These are phyloP conservation scores for Nakazawaea holstii DNA, from an alignment of 805 yeast species.

Conservation along the genomic window DNA sequence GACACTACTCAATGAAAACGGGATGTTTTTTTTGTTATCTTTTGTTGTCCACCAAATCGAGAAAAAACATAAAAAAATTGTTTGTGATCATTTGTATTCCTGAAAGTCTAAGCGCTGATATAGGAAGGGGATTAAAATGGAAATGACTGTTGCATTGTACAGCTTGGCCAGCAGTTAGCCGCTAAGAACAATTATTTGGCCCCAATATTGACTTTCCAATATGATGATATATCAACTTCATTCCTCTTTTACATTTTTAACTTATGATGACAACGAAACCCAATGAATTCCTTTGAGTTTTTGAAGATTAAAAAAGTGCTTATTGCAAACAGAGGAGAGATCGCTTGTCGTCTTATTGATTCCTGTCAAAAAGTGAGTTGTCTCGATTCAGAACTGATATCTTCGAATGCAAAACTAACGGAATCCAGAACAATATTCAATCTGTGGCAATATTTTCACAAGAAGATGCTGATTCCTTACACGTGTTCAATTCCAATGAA, in stretches of 20 bases:
- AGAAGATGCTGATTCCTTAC: conserved; percentile 25
- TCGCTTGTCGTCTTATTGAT: conserved; percentile 20
- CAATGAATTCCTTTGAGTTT: conserved; percentile 7
- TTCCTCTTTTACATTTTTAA: no score
- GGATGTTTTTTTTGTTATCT: background rate
- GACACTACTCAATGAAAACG: background rate
- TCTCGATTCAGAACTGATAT: background rate
- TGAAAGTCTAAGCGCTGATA: no score
- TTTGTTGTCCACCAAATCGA: no score
- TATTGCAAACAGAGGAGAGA: conserved; percentile 23
- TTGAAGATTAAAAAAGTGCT: conserved; percentile 13
- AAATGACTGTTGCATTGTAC: no score
- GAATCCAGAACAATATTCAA: conserved; percentile 11
- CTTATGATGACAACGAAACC: no score
- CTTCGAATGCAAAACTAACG: background rate
- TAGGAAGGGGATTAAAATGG: no score
- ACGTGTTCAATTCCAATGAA: conserved; percentile 22
- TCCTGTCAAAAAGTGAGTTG: conserved; percentile 15
- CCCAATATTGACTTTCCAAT: no score
- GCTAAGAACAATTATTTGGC: background rate
- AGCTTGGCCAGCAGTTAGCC: background rate
- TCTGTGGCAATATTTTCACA: conserved; percentile 20
- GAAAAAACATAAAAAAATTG: no score
- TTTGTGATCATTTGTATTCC: no score
- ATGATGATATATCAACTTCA: no score